These are phyloP conservation scores for Saccharomyces hybrid DNA, from an alignment of 1,139 yeast species.

Conservation along the genomic window DNA sequence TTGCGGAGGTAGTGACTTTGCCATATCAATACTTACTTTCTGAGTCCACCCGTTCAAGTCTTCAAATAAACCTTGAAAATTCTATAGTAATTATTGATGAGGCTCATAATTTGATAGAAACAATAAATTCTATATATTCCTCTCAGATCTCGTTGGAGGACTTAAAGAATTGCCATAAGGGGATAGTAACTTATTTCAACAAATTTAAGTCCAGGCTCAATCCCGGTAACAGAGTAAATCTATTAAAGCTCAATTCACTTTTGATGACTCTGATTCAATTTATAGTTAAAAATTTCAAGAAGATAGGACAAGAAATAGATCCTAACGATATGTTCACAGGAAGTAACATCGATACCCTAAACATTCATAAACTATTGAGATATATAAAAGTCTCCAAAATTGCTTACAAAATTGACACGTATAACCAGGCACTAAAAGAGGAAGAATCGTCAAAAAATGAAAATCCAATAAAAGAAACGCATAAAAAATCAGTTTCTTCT, in stretches of 20 bases:
- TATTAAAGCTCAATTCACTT: slow-evolving; percentile 56
- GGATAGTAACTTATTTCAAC: slow-evolving; percentile 46
- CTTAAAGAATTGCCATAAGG: slow-evolving; percentile 35
- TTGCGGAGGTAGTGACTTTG: slow-evolving; percentile 68
- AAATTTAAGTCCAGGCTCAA: slow-evolving; percentile 60
- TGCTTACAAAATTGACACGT: slow-evolving; percentile 77
- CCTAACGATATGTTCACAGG: slow-evolving; percentile 46
- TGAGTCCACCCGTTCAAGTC: slow-evolving; percentile 50
- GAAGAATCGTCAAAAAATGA: slow-evolving; percentile 9
- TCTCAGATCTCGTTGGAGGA: slow-evolving; percentile 48
- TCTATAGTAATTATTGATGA: slow-evolving; percentile 81
- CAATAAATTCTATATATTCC: slow-evolving; percentile 65
- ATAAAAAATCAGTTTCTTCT: slow-evolving; percentile 12
- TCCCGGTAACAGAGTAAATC: slow-evolving; percentile 65
- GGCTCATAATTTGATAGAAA: slow-evolving; percentile 83
- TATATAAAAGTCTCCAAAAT: slow-evolving; percentile 65
- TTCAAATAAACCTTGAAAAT: slow-evolving; percentile 53
- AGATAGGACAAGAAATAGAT: slow-evolving; percentile 48
- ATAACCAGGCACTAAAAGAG: slow-evolving; percentile 39
- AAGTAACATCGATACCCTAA: slow-evolving; percentile 63
- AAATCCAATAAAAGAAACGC: slow-evolving; percentile 12
- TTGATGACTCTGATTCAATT: slow-evolving; percentile 47
- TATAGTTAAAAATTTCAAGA: slow-evolving; percentile 33
- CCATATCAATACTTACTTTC: slow-evolving; percentile 81
- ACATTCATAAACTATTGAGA: slow-evolving; percentile 58